Evolutionary conservation across 2,329 filamentous ascomycete genomes (phyloP).

Genomic region (Neonectria hederae): DNA sequence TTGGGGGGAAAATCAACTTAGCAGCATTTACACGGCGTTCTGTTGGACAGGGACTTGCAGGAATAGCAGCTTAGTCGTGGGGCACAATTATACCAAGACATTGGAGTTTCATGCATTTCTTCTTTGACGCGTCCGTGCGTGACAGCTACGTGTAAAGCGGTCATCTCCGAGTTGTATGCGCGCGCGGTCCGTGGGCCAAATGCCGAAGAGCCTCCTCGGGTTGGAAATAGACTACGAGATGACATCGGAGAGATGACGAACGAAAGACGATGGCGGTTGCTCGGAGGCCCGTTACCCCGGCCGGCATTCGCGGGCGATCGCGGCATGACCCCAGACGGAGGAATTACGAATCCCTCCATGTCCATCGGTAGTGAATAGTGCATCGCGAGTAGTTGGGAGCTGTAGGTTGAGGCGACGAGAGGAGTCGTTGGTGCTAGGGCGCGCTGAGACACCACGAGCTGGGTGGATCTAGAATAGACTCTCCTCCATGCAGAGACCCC

Average conservation of each 20-base stretch:
- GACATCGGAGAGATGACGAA: constrained; percentile 4
- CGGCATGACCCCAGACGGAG: constrained; percentile 7
- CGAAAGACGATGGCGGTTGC: not conserved
- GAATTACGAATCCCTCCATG: not conserved
- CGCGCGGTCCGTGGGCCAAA: constrained; percentile 22
- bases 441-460: constrained; percentile 36
- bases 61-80: constrained; percentile 26
- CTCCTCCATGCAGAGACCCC: not conserved
- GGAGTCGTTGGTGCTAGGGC: not conserved
- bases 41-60: constrained; percentile 14
- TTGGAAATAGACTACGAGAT: constrained; percentile 7
- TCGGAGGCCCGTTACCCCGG: constrained; percentile 11
- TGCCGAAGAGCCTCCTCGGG: not conserved
- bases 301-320: constrained; percentile 13
- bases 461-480: constrained; percentile 15
- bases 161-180: constrained; percentile 29
- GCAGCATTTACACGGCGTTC: constrained; percentile 22
- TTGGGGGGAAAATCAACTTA: constrained; percentile 21
- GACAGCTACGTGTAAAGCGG: constrained; percentile 26
- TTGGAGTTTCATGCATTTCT: constrained; percentile 32
- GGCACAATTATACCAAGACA: constrained; percentile 39
- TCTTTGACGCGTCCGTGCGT: constrained; percentile 27
- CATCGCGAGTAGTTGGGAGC: not conserved
- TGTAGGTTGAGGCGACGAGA: not conserved
- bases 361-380: not conserved